Conservation (phyloP, 305 asterid species). For the Fraxinus xanthoxyloides region DNA sequence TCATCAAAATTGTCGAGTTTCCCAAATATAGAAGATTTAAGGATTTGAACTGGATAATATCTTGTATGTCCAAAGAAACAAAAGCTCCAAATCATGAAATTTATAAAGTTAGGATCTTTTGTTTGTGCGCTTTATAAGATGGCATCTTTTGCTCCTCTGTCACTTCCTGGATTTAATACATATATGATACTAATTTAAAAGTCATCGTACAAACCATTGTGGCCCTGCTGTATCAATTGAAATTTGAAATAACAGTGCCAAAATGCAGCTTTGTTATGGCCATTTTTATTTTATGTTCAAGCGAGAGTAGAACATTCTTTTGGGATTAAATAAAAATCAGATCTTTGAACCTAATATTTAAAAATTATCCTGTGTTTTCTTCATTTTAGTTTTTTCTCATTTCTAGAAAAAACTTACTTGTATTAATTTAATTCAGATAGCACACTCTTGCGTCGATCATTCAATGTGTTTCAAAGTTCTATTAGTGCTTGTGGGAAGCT, state of each 20-base stretch:
- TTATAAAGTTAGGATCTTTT: background rate
- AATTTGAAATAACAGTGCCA: background rate
- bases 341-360: background rate
- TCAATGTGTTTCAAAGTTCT: background rate
- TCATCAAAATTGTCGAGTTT: background rate
- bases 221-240: background rate
- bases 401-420: background rate
- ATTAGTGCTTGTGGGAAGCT: constrained; percentile 1
- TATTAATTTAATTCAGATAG: background rate
- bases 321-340: background rate
- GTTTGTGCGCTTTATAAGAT: background rate
- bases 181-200: background rate
- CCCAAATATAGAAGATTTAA: background rate
- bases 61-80: background rate
- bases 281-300: background rate
- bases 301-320: background rate
- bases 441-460: background rate
- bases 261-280: background rate
- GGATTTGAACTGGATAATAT: background rate
- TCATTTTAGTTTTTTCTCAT: background rate
- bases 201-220: background rate
- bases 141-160: background rate
- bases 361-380: background rate
- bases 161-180: background rate
- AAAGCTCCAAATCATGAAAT: background rate